Percentiles rank a stretch among this genome's conserved stretches.
These are phyloP conservation scores for Asparagopsis taxiformis DNA, from an alignment of 31 red algal genomes.

Conservation along the genomic window DNA sequence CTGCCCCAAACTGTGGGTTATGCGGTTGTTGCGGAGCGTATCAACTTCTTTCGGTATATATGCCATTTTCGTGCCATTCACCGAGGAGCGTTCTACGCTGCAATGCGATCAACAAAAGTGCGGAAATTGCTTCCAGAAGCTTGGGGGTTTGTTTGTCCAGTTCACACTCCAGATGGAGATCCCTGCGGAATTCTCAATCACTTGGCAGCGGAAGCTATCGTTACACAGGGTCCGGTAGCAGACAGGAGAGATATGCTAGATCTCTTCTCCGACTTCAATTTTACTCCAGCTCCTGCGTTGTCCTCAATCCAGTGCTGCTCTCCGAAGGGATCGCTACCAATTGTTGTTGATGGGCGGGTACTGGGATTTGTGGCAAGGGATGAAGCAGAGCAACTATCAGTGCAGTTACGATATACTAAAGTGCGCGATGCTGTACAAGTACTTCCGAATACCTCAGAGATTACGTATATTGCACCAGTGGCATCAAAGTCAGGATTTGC, in stretches of 20 bases:
- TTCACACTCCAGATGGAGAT: constrained; percentile 94
- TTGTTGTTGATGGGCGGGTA: constrained; percentile 83
- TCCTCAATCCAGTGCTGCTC: constrained; percentile 33
- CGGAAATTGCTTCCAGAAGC: constrained; percentile 94
- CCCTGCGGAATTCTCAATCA: constrained; percentile 96
- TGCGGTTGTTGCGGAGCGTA: constrained; percentile 85
- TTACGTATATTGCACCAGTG: constrained; percentile 34
- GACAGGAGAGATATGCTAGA: constrained; percentile 27
- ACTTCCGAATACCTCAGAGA: constrained; percentile 35
- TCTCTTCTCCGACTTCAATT: constrained; percentile 69
- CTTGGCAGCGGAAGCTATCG: constrained; percentile 38
- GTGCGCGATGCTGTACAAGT: constrained; percentile 23
- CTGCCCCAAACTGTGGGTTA: constrained; percentile 79
- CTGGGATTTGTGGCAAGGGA: constrained; percentile 67
- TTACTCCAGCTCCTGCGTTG: constrained; percentile 49
- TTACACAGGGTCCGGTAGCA: constrained; percentile 41
- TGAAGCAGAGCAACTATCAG: constrained; percentile 26
- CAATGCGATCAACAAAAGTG: constrained; percentile 63
- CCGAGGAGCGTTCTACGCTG: constrained; percentile 86
- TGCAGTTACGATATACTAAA: constrained; percentile 58
- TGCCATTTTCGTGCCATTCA: constrained; percentile 93
- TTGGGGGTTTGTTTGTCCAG: constrained; percentile 96
- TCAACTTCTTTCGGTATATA: constrained; percentile 90
- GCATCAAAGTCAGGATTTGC: constrained; percentile 36
- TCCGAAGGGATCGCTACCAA: constrained; percentile 42